Conservation (phyloP, 768 basidiomycete genomes). For the Suillus discolor region DNA sequence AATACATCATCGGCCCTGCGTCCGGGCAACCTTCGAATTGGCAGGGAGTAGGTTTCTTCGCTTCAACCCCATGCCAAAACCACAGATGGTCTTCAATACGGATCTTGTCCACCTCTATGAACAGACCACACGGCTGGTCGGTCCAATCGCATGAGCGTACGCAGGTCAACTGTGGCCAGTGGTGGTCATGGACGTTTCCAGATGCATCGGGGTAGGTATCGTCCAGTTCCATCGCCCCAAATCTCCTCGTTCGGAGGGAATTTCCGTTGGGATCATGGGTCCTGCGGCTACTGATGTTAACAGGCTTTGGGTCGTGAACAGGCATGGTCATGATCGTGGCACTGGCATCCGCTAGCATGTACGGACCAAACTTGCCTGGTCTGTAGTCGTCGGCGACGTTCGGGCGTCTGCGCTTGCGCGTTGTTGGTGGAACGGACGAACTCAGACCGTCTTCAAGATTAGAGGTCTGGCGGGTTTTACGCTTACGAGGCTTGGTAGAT, state of each 20-base stretch:
- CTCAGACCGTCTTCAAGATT: too few relatives aligned
- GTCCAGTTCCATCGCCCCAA: not conserved
- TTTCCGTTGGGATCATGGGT: not conserved
- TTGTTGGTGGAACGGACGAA: not conserved
- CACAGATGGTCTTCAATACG: not conserved
- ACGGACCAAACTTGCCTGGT: not conserved
- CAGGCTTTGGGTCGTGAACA: not conserved
- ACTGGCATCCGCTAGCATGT: not conserved
- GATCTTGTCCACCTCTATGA: not conserved
- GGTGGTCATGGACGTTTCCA: not conserved
- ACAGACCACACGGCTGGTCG: not conserved
- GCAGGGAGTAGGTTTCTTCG: not conserved
- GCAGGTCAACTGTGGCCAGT: not conserved
- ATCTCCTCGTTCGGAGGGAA: not conserved
- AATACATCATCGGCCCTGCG: too few relatives aligned
- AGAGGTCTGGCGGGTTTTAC: not conserved
- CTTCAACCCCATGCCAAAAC: not conserved
- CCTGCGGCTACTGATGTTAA: not conserved
- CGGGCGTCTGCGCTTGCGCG: not conserved
- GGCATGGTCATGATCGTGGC: not conserved
- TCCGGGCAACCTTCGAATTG: not conserved
- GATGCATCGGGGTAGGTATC: not conserved
- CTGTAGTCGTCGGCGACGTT: too few relatives aligned
- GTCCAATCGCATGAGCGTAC: not conserved
- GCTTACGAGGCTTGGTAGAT: not conserved